Evolutionary conservation across 2,329 filamentous ascomycete species (phyloP), one percentile per base, ranked within the genome.

Genomic region (Calycina herbarum): DNA sequence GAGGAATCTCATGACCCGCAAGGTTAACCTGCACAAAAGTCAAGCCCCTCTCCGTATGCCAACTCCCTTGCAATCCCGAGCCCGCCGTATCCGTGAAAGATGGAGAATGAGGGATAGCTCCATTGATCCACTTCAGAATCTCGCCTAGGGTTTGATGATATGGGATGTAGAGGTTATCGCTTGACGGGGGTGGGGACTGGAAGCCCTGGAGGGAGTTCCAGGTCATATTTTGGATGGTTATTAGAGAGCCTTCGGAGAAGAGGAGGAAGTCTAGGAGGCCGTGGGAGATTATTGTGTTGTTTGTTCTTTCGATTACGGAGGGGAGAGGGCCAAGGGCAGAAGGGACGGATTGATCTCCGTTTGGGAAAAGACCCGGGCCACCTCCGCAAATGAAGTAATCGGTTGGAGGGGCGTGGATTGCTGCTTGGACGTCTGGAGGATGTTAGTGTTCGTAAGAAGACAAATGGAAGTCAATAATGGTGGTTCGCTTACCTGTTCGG

Each of bases 151-250:
- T 73, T 67, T 87, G 83, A 72, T 88, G 72, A 42, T 73, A 73
- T 8, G 74, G 74, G 2, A 75, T 68, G 54, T 61, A 73, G 59
- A 76, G 69, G 56, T 75, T 74, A 17, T 68, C 56, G 3, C 61
- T 54, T 2, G 54, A 6, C 2, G 68, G 67, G 0, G 71, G 73
- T 27, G 67, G 42, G 10, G 67, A 73, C 61, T 84, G 82, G 78
- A 92, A 91, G 0, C 89, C 89, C 69, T 89, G 87, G 0, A 78
- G 73, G 2, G 88, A 89, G 62, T 84, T 83, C 85, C 86, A 91
- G 0, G 88, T 91, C 86, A 91, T 89, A 75, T 91, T 91, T 74
- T 91, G 88, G 62, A 91, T 86, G 1, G 83, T 83, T 57, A 89
- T 77, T 2, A 90, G 79, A 0, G 86, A 86, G 8, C 89, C 89